Evolutionary conservation across 164 flowering plant species (phyloP).

Genomic region (Vitis rupestris): DNA sequence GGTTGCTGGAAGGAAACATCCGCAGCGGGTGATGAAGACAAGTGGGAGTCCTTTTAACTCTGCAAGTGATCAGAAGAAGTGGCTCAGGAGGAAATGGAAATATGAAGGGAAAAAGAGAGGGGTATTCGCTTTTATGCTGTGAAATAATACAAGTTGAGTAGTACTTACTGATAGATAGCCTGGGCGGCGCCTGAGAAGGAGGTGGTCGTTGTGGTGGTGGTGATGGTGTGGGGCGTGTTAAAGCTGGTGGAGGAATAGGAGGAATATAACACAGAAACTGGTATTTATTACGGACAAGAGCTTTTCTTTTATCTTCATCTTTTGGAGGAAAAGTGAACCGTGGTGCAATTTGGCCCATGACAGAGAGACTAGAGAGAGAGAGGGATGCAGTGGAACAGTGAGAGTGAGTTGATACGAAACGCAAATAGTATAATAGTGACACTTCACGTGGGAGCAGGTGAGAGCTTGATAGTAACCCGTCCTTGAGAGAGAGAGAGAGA

Average conservation of each 20-base stretch:
- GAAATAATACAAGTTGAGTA: too few species aligned
- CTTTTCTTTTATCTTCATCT: background rate
- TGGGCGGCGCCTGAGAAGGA: background rate
- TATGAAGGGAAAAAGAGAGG: too few species aligned
- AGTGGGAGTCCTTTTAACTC: too few species aligned
- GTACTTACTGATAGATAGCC: too few species aligned
- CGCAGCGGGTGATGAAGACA: background rate
- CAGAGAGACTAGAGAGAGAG: background rate
- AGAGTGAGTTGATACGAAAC: background rate
- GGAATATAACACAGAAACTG: conserved; percentile 1
- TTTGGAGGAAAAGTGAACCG: background rate
- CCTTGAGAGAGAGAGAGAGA: conserved; percentile 3
- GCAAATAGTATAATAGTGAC: background rate
- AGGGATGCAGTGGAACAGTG: conserved; percentile 4
- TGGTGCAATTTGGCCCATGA: background rate
- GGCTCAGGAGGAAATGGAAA: too few species aligned
- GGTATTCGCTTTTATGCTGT: too few species aligned
- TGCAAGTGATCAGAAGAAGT: too few species aligned
- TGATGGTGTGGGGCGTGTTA: background rate
- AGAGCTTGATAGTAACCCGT: conserved; percentile 16
- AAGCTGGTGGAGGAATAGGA: conserved; percentile 3
- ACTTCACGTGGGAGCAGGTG: conserved; percentile 25
- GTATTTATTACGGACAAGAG: background rate
- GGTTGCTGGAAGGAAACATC: conserved; percentile 20
- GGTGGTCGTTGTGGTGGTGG: background rate